phyloP scores from a whole-genome alignment of 2,329 filamentous ascomycete species.

The Fusarium buxicola region DNA sequence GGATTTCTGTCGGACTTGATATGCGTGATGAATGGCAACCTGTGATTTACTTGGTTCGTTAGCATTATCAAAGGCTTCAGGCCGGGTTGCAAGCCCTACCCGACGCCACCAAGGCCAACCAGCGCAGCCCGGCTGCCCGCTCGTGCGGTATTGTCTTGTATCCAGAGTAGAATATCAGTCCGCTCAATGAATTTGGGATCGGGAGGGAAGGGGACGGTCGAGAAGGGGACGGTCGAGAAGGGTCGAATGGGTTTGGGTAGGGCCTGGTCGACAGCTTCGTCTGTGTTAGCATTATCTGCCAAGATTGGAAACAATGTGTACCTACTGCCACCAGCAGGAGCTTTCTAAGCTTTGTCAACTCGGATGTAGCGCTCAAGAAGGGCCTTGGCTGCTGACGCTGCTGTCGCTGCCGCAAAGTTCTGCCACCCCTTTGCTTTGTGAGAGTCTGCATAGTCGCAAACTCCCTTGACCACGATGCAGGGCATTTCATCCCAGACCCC shows the following conservation, averaged over 20 bases:
- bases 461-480: slow-evolving; percentile 50
- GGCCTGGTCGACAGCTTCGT: background rate
- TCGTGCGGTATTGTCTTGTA: background rate
- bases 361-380: background rate
- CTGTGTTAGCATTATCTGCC: background rate
- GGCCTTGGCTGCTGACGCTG: slow-evolving; percentile 1
- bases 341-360: background rate
- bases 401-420: slow-evolving; percentile 12
- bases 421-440: slow-evolving; percentile 9
- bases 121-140: slow-evolving; percentile 9
- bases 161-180: slow-evolving; percentile 8
- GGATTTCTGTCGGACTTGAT: slow-evolving; percentile 1
- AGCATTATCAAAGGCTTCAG: background rate
- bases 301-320: too few species aligned
- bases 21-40: slow-evolving; percentile 14
- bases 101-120: slow-evolving; percentile 17
- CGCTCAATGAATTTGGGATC: slow-evolving; percentile 18
- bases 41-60: slow-evolving; percentile 16
- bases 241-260: background rate
- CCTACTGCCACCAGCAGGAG: background rate
- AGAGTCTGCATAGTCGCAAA: slow-evolving; percentile 12
- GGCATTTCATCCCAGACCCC: slow-evolving; percentile 50
- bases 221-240: slow-evolving; percentile 7
- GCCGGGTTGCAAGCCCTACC: background rate
- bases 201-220: slow-evolving; percentile 5